Evolutionary conservation across 176 grass and related monocot genomes (phyloP), one percentile per base, ranked within the genome.

Genomic region (Eremochloa ophiuroides): DNA sequence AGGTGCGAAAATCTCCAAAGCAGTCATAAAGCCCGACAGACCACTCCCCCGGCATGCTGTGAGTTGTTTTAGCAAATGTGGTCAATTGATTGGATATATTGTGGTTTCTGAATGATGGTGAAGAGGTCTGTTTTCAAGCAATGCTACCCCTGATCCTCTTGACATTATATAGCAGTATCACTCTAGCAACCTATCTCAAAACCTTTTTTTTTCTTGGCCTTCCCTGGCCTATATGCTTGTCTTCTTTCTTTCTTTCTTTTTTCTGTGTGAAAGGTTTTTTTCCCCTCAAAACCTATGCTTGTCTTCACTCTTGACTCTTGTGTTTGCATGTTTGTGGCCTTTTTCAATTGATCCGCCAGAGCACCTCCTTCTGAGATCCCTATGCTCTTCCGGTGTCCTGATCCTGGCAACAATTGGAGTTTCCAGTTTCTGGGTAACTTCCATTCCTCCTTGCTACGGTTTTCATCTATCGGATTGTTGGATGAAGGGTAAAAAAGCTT

Each of bases 11-110:
- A 59, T 93, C 90, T 31, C 38, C 87, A 6, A 85, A 83, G 68
- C 87, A 92, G 14, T 48, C 60, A 8, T 50, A 92, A 8, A 95
- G 78, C 35, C 82, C 75, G 35, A 84, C 70, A 23, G 93, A 87
- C 93, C 90, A 86, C 71, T 89, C 71, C 51, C 50, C 70, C 3
- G 65, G 6, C 87, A 89, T 85, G 77, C 12, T 62, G 25, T 14
- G 56, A 60, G 25, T 3, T 74, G 35, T 62, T 68, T 4, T 18
- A 11, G 23, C 55, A 59, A 26, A 11, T 5, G 23, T 12, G n/a
- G 55, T 59, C 23, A 27, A 11, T 60, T 60, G 23, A 37, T n/a
- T 40, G n/a, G 20, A 15, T n/a, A 39, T 26, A 58, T 61, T 30
- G 20, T 73, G 60, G n/a, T 78, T 13, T 44, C 15, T 53, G 63